Conservation (phyloP, 768 basidiomycete species). For the Collybia sordida region DNA sequence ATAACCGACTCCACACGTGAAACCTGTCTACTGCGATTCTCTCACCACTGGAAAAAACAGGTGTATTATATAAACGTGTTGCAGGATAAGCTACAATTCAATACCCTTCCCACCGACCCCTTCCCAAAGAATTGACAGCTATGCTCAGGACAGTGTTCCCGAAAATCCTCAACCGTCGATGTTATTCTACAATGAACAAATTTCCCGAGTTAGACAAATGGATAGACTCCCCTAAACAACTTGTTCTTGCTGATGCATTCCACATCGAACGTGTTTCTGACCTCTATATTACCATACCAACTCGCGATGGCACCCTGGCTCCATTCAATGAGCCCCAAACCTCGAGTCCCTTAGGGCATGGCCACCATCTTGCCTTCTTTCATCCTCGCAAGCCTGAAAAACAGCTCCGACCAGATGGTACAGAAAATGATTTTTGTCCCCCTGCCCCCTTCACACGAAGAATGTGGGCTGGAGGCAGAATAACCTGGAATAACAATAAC, state of each 20-base stretch:
- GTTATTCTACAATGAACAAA: slow-evolving; percentile 14
- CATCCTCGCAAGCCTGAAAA: slow-evolving; percentile 61
- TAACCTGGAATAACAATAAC: slow-evolving; percentile 53
- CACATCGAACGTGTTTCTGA: slow-evolving; percentile 58
- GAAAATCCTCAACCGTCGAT: slow-evolving; percentile 6
- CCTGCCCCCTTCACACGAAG: slow-evolving; percentile 70
- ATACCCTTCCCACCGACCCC: background rate
- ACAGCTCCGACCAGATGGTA: slow-evolving; percentile 63
- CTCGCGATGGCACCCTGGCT: slow-evolving; percentile 57
- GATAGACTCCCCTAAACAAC: slow-evolving; percentile 48
- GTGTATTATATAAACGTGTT: background rate
- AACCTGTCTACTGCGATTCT: background rate
- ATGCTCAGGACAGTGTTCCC: slow-evolving; percentile 14
- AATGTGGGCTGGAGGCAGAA: slow-evolving; percentile 82
- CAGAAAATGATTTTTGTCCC: slow-evolving; percentile 69
- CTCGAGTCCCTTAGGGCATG: slow-evolving; percentile 49
- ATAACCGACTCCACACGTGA: too few relatives aligned
- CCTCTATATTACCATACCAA: slow-evolving; percentile 70
- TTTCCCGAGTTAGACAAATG: slow-evolving; percentile 46
- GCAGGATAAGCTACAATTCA: too few relatives aligned
- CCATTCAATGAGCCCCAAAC: slow-evolving; percentile 40
- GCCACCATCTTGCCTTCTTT: slow-evolving; percentile 77
- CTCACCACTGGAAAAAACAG: background rate
- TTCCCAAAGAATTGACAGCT: background rate
- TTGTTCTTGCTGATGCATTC: slow-evolving; percentile 49